Evolutionary conservation across 306 rosid genomes (phyloP).

Genomic region (peach (Prunus persica)): DNA sequence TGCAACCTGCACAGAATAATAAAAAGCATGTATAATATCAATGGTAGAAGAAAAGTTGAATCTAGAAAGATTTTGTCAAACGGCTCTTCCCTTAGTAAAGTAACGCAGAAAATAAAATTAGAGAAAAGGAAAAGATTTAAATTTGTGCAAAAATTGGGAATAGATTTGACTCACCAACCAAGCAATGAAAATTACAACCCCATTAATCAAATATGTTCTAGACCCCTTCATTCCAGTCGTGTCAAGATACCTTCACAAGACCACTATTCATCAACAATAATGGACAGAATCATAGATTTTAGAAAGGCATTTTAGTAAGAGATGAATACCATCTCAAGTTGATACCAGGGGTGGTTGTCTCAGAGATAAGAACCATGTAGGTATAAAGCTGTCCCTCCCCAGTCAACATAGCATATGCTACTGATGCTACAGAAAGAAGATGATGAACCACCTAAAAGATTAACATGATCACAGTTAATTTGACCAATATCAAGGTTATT

Average conservation of each 20-base stretch:
- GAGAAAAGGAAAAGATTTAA: neutral
- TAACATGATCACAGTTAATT: conserved; percentile 26
- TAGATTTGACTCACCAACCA: conserved; percentile 72
- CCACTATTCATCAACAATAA: conserved; percentile 23
- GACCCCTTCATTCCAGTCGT: conserved; percentile 86
- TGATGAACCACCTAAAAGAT: conserved; percentile 84
- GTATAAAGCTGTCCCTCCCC: conserved; percentile 93
- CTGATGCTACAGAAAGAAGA: conserved; percentile 64
- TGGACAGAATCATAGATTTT: neutral
- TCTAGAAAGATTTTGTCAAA: neutral
- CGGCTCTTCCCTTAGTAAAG: neutral
- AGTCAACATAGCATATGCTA: conserved; percentile 80
- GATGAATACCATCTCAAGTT: conserved; percentile 87
- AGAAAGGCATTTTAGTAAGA: neutral
- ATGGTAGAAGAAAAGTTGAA: neutral
- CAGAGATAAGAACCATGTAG: conserved; percentile 91
- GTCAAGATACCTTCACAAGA: conserved; percentile 85
- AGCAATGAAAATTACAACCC: conserved; percentile 84
- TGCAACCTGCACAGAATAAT: conserved; percentile 64
- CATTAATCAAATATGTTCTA: conserved; percentile 74
- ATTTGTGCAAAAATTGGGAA: neutral
- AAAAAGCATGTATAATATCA: conserved; percentile 17
- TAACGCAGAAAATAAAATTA: neutral
- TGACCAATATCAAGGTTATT: conserved; percentile 12
- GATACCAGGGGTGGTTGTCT: conserved; percentile 93